Percentiles rank a stretch among this genome's conserved stretches.
phyloP scores from a whole-genome alignment of 108 stramenopile genomes.

The Skeletonema potamos region DNA sequence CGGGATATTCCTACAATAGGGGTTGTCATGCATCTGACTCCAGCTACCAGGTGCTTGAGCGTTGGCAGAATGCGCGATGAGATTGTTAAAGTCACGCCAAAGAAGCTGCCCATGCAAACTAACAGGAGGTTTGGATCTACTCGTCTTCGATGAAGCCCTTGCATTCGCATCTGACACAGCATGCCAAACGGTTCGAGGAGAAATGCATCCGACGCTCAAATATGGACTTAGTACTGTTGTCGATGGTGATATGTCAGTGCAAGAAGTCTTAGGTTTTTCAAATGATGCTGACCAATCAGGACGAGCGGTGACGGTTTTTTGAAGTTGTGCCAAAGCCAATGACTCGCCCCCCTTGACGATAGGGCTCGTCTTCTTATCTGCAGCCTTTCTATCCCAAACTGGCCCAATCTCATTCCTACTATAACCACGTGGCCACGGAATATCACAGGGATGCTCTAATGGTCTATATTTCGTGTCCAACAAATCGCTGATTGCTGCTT shows the following conservation, averaged over 20 bases:
- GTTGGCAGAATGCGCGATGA: conserved; percentile 76
- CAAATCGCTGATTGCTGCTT: conserved; percentile 4
- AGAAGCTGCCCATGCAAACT: conserved; percentile 92
- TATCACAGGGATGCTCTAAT: conserved; percentile 45
- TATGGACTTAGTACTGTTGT: conserved; percentile 86
- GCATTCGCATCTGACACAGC: conserved; percentile 53
- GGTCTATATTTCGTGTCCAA: conserved; percentile 38
- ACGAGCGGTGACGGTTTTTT: conserved; percentile 40
- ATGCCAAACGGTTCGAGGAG: conserved; percentile 64
- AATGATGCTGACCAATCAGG: conserved; percentile 72
- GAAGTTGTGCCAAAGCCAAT: conserved; percentile 49
- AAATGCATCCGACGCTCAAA: conserved; percentile 68
- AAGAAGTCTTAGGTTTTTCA: conserved; percentile 95
- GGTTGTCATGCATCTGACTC: conserved; percentile 84
- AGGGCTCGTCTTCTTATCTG: conserved; percentile 21
- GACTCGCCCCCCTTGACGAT: conserved; percentile 61
- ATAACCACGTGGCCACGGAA: conserved; percentile 61
- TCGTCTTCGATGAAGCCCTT: conserved; percentile 32
- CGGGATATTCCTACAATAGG: conserved; percentile 71
- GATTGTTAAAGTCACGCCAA: conserved; percentile 94
- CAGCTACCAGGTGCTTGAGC: conserved; percentile 45
- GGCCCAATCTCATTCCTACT: conserved; percentile 51
- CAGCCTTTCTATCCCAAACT: conserved; percentile 57
- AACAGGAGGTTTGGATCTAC: conserved; percentile 89
- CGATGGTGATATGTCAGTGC: conserved; percentile 69